These are phyloP conservation scores for Blakeslea trispora DNA, from an alignment of 371 early-diverging fungal genomes.

Conservation along the genomic window DNA sequence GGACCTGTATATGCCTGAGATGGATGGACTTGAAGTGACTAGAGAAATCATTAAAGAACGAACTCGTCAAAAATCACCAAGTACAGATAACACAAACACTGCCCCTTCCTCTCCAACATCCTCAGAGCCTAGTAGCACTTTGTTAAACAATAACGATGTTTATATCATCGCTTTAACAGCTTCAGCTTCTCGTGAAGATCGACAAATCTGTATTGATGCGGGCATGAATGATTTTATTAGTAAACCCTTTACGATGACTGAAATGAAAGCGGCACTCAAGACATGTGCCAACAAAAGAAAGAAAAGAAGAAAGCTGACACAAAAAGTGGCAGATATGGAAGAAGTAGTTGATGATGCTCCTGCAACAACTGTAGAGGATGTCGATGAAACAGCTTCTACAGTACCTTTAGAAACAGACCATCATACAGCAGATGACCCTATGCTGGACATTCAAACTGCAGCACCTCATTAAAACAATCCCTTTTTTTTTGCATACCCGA, in stretches of 20 bases:
- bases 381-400: constrained; percentile 1
- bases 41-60: constrained; percentile 42
- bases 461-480: neutral
- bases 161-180: constrained; percentile 67
- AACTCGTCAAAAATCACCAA: constrained; percentile 5
- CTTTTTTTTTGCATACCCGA: constrained; percentile 3
- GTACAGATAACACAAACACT: neutral
- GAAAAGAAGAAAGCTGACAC: constrained; percentile 31
- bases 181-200: constrained; percentile 58
- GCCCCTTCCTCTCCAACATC: neutral
- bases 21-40: constrained; percentile 55
- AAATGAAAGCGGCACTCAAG: constrained; percentile 53
- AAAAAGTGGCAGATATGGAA: constrained; percentile 30
- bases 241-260: constrained; percentile 59
- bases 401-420: neutral
- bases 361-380: neutral
- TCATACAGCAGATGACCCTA: constrained; percentile 19
- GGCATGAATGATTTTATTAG: constrained; percentile 68
- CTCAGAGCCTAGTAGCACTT: neutral
- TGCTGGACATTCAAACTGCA: constrained; percentile 22
- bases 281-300: constrained; percentile 29
- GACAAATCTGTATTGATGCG: constrained; percentile 62
- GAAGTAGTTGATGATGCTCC: constrained; percentile 5
- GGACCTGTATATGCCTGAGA: constrained; percentile 58
- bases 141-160: constrained; percentile 47